Evolutionary conservation across 352 stramenopile genomes (phyloP).

Genomic region (Phytophthora pluvialis): DNA sequence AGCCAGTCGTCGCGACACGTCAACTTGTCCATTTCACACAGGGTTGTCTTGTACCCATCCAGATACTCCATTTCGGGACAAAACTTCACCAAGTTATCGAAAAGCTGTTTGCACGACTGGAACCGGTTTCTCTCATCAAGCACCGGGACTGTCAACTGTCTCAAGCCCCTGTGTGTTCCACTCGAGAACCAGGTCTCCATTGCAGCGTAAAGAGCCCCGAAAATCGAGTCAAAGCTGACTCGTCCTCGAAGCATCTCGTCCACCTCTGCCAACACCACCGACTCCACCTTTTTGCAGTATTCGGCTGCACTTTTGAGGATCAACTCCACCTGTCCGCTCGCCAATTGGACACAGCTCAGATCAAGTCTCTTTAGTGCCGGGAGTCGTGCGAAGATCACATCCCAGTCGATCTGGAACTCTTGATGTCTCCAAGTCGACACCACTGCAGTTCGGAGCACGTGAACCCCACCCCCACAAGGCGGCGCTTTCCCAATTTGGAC

Average conservation of each 20-base stretch:
- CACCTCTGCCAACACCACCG: slow-evolving; percentile 23
- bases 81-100: slow-evolving; percentile 40
- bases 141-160: slow-evolving; percentile 38
- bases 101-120: slow-evolving; percentile 23
- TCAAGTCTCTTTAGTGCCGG: slow-evolving; percentile 38
- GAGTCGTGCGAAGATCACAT: slow-evolving; percentile 26
- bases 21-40: slow-evolving; percentile 43
- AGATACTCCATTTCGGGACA: slow-evolving; percentile 42
- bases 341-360: slow-evolving; percentile 35
- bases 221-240: slow-evolving; percentile 28
- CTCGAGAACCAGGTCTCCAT: slow-evolving; percentile 33
- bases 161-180: slow-evolving; percentile 23
- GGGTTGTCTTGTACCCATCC: slow-evolving; percentile 42
- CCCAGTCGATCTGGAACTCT: slow-evolving; percentile 32
- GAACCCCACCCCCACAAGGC: neutral
- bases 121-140: slow-evolving; percentile 25
- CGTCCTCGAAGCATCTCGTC: slow-evolving; percentile 9
- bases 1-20: slow-evolving; percentile 40
- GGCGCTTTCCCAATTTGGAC: slow-evolving; percentile 32
- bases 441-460: neutral
- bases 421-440: slow-evolving; percentile 2
- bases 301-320: slow-evolving; percentile 34
- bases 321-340: slow-evolving; percentile 25
- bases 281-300: slow-evolving; percentile 38
- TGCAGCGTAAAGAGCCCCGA: slow-evolving; percentile 33